These are phyloP conservation scores for Candida tropicalis DNA, from an alignment of 1,139 yeast genomes.

Conservation along the genomic window DNA sequence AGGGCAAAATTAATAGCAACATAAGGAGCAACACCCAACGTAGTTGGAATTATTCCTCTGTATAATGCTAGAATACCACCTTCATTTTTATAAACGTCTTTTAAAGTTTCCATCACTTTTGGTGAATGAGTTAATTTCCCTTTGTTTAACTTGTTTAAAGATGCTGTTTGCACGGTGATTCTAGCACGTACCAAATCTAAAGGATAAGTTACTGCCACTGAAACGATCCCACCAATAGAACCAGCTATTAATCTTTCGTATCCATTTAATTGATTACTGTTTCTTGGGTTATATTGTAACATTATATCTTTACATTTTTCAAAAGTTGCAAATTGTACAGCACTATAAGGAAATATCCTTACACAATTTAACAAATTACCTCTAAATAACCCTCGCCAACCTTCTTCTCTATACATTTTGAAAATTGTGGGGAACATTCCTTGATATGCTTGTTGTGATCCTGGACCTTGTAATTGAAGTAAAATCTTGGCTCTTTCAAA, in stretches of 20 bases:
- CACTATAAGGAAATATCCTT: constrained; percentile 90
- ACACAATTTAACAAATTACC: constrained; percentile 92
- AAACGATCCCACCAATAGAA: constrained; percentile 76
- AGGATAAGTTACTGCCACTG: constrained; percentile 88
- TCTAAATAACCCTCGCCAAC: constrained; percentile 82
- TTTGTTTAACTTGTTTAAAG: constrained; percentile 52
- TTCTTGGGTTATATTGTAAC: constrained; percentile 27
- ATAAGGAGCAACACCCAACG: constrained; percentile 93
- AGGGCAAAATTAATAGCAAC: constrained; percentile 92
- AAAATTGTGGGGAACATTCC: constrained; percentile 78
- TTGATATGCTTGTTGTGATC: constrained; percentile 57
- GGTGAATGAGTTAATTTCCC: constrained; percentile 59
- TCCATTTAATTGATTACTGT: constrained; percentile 40
- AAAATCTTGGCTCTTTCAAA: constrained; percentile 92
- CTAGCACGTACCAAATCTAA: constrained; percentile 90
- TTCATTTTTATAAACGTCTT: constrained; percentile 66
- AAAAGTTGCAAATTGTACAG: constrained; percentile 90
- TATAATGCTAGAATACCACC: constrained; percentile 83
- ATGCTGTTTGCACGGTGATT: constrained; percentile 86
- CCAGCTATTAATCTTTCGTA: constrained; percentile 73
- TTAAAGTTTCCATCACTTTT: constrained; percentile 63
- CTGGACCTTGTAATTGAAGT: constrained; percentile 86
- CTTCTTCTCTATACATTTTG: constrained; percentile 88
- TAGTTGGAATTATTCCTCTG: constrained; percentile 85
- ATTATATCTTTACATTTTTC: constrained; percentile 63